Conservation (phyloP, 768 basidiomycete species). For the Termitomyces sp. region DNA sequence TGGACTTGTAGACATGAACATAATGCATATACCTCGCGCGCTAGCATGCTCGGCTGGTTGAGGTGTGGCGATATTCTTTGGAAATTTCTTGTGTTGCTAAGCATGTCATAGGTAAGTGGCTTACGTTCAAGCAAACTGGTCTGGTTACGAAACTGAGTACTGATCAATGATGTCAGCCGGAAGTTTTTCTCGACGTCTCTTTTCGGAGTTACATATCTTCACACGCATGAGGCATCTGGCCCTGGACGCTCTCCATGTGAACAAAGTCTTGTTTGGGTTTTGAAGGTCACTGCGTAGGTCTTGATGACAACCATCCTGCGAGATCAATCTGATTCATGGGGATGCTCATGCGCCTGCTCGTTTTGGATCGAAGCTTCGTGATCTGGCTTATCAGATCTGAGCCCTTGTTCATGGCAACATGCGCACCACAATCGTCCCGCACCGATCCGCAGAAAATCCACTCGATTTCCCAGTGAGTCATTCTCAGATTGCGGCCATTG, state of each 20-base stretch:
- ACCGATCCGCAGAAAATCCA: conserved; percentile 37
- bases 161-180: not conserved
- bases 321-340: not conserved
- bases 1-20: not conserved
- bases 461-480: conserved; percentile 19
- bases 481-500: conserved; percentile 19
- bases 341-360: not conserved
- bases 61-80: not conserved
- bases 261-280: not conserved
- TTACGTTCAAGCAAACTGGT: not conserved
- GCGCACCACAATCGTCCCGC: conserved; percentile 19
- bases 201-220: not conserved
- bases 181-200: not conserved
- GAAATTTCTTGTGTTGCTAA: not conserved
- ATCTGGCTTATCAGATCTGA: conserved; percentile 20
- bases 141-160: not conserved
- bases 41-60: not conserved
- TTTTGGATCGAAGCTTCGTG: conserved; percentile 15
- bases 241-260: not conserved
- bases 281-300: not conserved
- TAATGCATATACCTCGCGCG: no score
- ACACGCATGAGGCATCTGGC: not conserved
- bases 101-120: not conserved
- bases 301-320: not conserved
- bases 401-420: conserved; percentile 24